These are phyloP conservation scores for Fraxinus pennsylvanica DNA, from an alignment of 257 asterid genomes.

Conservation along the genomic window DNA sequence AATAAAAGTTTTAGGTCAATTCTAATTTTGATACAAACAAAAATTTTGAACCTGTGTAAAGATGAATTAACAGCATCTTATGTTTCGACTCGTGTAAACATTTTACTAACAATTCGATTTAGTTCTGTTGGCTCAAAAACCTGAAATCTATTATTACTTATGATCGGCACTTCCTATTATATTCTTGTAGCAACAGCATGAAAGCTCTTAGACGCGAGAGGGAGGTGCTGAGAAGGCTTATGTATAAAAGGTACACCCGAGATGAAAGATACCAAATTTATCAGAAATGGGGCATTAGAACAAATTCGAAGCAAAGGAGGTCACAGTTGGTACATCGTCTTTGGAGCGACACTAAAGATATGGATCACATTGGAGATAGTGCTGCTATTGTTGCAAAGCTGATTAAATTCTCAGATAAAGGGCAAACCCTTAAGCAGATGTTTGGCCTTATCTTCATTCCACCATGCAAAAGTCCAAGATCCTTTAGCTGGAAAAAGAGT, in stretches of 20 bases:
- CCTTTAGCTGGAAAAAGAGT: conserved; percentile 57
- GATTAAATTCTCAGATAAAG: conserved; percentile 57
- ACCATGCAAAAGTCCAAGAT: conserved; percentile 40
- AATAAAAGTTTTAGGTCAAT: background rate
- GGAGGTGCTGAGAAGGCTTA: conserved; percentile 54
- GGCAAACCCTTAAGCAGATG: conserved; percentile 56
- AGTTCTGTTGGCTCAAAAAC: background rate
- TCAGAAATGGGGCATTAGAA: conserved; percentile 53
- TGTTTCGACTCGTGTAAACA: background rate
- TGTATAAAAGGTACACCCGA: conserved; percentile 45
- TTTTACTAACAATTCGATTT: background rate
- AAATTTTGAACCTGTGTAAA: background rate
- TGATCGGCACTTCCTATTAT: conserved; percentile 4
- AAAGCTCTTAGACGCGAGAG: conserved; percentile 66
- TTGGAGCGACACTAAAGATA: conserved; percentile 49
- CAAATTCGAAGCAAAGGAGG: conserved; percentile 56
- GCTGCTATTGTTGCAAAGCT: conserved; percentile 61
- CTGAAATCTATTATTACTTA: background rate
- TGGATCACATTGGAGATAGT: conserved; percentile 51
- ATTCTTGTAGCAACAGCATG: conserved; percentile 48
- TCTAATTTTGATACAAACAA: background rate
- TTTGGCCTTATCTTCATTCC: conserved; percentile 66
- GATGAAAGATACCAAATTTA: conserved; percentile 48
- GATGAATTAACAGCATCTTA: background rate
- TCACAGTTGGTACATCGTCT: conserved; percentile 46